Evolutionary conservation across 495 filamentous ascomycete genomes (phyloP).

Genomic region (Hyaloscypha bicolor): DNA sequence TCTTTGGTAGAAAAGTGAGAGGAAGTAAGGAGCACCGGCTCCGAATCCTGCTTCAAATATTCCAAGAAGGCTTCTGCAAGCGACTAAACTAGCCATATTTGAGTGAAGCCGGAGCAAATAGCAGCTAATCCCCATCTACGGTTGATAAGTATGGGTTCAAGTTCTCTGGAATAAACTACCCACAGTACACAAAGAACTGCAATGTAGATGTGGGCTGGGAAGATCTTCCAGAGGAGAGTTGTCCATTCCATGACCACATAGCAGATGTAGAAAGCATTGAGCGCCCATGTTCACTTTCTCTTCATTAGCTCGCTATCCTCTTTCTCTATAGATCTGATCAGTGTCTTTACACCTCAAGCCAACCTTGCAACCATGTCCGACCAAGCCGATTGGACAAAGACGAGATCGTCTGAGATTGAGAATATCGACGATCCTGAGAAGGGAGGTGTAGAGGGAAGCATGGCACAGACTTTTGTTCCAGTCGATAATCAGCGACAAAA

Average conservation of each 20-base stretch:
- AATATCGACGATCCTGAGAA: neutral
- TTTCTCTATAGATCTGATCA: no score
- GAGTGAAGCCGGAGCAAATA: slow-evolving; percentile 62
- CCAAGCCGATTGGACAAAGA: neutral
- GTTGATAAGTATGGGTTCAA: neutral
- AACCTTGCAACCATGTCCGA: neutral
- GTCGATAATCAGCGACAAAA: neutral
- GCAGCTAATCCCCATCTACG: slow-evolving; percentile 39
- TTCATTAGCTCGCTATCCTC: neutral
- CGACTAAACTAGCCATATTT: slow-evolving; percentile 69
- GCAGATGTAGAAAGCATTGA: slow-evolving; percentile 73
- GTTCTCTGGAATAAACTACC: neutral
- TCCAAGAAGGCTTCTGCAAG: slow-evolving; percentile 64
- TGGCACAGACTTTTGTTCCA: neutral
- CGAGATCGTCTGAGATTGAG: neutral
- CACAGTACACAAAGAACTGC: slow-evolving; percentile 58
- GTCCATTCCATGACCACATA: slow-evolving; percentile 70
- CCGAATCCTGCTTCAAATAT: slow-evolving; percentile 72
- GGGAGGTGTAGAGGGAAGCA: neutral
- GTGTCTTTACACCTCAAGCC: no score
- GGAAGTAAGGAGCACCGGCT: slow-evolving; percentile 70
- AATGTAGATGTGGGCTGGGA: slow-evolving; percentile 59
- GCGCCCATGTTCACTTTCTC: slow-evolving; percentile 69
- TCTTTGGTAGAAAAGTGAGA: slow-evolving; percentile 82
- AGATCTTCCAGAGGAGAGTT: slow-evolving; percentile 69